phyloP scores from a whole-genome alignment of 2,329 filamentous ascomycete species.

The Nemania sp. region DNA sequence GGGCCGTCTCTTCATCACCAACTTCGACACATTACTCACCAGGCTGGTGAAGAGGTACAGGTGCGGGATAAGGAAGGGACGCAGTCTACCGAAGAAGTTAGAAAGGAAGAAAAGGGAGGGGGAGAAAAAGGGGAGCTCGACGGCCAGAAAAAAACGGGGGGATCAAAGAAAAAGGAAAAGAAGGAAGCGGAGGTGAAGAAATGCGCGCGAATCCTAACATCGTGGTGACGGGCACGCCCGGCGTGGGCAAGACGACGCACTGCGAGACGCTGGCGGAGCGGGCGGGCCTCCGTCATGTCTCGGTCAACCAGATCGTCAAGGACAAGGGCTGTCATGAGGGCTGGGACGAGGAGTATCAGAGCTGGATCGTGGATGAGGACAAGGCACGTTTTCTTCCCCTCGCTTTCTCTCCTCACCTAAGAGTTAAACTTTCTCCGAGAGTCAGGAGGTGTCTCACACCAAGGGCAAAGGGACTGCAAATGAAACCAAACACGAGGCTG shows the following conservation, averaged over 20 bases:
- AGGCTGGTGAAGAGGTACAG: no score
- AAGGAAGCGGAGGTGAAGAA: conserved; percentile 15
- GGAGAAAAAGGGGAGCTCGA: no score
- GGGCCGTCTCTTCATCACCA: no score
- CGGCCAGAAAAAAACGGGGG: neutral
- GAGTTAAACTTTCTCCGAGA: no score
- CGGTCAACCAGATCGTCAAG: conserved; percentile 90
- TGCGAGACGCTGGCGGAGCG: conserved; percentile 78
- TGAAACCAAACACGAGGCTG: neutral
- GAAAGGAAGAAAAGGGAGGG: neutral
- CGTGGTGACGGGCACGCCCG: conserved; percentile 92
- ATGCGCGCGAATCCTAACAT: conserved; percentile 75
- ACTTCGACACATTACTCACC: no score
- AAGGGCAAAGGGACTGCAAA: neutral
- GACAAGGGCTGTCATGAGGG: conserved; percentile 85
- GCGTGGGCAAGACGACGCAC: conserved; percentile 94
- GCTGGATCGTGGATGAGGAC: conserved; percentile 95
- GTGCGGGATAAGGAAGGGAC: no score
- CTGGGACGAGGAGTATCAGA: conserved; percentile 82
- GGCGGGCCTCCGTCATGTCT: conserved; percentile 79
- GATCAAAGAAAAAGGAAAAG: conserved; percentile 6
- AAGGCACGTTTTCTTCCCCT: conserved; percentile 61
- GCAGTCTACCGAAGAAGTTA: neutral
- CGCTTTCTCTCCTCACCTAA: neutral
- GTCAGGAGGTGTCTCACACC: no score